Percentiles rank a stretch among this genome's conserved stretches.
These are phyloP conservation scores for Fusarium sp. DNA, from an alignment of 2,329 filamentous ascomycete species.

Conservation along the genomic window DNA sequence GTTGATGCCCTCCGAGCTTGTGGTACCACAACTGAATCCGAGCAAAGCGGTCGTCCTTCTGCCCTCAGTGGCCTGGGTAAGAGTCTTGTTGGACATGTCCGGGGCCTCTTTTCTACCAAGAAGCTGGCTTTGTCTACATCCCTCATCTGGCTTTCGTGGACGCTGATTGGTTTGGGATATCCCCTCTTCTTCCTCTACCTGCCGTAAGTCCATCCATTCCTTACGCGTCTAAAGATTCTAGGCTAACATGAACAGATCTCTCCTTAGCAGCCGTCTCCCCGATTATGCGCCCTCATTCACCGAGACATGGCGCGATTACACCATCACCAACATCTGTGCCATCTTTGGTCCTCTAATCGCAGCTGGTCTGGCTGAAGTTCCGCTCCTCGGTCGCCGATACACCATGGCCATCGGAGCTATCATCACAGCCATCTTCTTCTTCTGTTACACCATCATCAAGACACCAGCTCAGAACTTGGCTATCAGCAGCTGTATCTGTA, in stretches of 20 bases:
- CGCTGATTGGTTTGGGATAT: conserved; percentile 76
- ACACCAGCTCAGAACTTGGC: conserved; percentile 22
- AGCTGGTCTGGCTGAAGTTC: conserved; percentile 70
- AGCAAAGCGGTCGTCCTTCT: conserved; percentile 23
- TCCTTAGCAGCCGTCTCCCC: neutral
- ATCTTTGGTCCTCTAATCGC: conserved; percentile 74
- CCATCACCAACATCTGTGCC: conserved; percentile 72
- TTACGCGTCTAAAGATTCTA: rapidly evolving
- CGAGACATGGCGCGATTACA: conserved; percentile 18
- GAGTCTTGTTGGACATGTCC: conserved; percentile 10
- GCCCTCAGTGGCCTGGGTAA: conserved; percentile 25
- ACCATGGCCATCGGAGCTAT: conserved; percentile 23
- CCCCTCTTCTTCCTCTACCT: conserved; percentile 82
- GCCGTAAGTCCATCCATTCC: conserved; percentile 53
- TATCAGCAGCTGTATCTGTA: conserved; percentile 21
- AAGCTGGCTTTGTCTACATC: conserved; percentile 17
- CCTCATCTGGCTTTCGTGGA: conserved; percentile 25
- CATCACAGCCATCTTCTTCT: conserved; percentile 17
- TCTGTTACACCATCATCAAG: conserved; percentile 17
- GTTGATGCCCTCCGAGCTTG: conserved; percentile 5
- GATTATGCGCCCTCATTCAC: conserved; percentile 3
- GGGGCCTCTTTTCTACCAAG: conserved; percentile 10
- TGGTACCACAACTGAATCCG: conserved; percentile 41
- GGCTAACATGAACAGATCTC: neutral
- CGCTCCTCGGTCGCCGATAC: conserved; percentile 18